Conservation (phyloP, 2,329 filamentous ascomycete species). For the Nemania diffusa region DNA sequence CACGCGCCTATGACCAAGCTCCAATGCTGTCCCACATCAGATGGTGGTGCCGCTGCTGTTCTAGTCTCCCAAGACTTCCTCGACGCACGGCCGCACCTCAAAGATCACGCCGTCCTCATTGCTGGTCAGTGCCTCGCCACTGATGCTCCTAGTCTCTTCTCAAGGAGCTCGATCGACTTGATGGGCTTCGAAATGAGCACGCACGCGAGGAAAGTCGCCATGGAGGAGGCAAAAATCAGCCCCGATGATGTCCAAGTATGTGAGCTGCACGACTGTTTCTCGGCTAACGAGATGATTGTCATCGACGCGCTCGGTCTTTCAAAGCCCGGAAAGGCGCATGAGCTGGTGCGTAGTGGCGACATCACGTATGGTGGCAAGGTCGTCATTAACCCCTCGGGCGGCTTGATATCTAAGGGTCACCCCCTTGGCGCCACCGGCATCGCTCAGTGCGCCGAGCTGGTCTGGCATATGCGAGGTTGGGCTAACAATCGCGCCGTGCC, state of each 20-base stretch:
- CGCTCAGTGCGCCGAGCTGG: conserved; percentile 92
- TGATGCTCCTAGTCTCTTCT: conserved; percentile 83
- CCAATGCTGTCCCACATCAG: conserved; percentile 97
- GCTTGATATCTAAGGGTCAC: conserved; percentile 95
- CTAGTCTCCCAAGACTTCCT: conserved; percentile 91
- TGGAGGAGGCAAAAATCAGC: conserved; percentile 76
- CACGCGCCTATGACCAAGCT: conserved; percentile 91
- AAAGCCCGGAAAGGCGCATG: conserved; percentile 85
- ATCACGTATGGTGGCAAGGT: conserved; percentile 90
- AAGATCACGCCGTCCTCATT: conserved; percentile 84
- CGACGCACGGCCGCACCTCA: conserved; percentile 83
- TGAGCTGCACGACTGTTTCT: conserved; percentile 97
- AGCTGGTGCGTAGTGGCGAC: conserved; percentile 85
- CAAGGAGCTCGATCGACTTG: conserved; percentile 82
- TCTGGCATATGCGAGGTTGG: conserved; percentile 96
- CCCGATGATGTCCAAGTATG: conserved; percentile 81
- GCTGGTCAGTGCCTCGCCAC: conserved; percentile 91
- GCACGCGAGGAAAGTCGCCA: conserved; percentile 74
- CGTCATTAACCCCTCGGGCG: conserved; percentile 92
- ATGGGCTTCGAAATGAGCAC: conserved; percentile 89
- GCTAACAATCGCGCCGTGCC: conserved; percentile 85
- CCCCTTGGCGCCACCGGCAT: conserved; percentile 94
- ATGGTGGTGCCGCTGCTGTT: conserved; percentile 88
- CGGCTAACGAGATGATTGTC: conserved; percentile 90
- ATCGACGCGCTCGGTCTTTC: conserved; percentile 87